Evolutionary conservation across 352 stramenopile genomes (phyloP).

Genomic region (Salisapilia sapeloensis): DNA sequence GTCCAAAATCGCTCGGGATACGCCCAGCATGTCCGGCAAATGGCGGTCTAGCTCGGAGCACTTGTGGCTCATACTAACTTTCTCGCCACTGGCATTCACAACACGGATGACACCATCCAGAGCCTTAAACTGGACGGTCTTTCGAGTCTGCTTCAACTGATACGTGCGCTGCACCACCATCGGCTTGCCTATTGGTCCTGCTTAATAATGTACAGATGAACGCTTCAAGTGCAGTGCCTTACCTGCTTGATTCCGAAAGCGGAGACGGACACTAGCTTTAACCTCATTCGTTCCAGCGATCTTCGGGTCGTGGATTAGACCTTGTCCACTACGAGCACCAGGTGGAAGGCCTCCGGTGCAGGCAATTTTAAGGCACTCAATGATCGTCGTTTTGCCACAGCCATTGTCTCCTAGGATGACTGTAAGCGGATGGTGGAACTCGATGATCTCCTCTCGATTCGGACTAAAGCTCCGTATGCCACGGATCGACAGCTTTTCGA

Average conservation of each 20-base stretch:
- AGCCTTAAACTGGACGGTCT: conserved; percentile 86
- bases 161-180: conserved; percentile 91
- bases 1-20: conserved; percentile 96
- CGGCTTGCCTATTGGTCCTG: too few species aligned
- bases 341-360: conserved; percentile 91
- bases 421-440: conserved; percentile 98
- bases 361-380: conserved; percentile 98
- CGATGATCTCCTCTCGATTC: conserved; percentile 88
- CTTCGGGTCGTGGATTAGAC: conserved; percentile 95
- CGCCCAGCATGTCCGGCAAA: conserved; percentile 89
- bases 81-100: conserved; percentile 81
- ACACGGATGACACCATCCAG: conserved; percentile 91
- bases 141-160: conserved; percentile 89
- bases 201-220: conserved; percentile 14
- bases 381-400: conserved; percentile 99
- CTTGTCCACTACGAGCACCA: conserved; percentile 73
- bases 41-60: conserved; percentile 90
- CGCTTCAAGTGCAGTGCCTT: too few species aligned
- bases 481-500: conserved; percentile 98
- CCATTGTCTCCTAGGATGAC: conserved; percentile 96
- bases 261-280: conserved; percentile 74
- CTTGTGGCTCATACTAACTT: conserved; percentile 88
- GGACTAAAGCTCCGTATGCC: conserved; percentile 96
- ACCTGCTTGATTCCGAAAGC: conserved; percentile 85
- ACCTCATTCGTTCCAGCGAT: conserved; percentile 85